A percentile compares a stretch with the other conserved stretches of the same genome.
Evolutionary conservation across 345 rosid species (phyloP).

Genomic region (Lepidium didymum): DNA sequence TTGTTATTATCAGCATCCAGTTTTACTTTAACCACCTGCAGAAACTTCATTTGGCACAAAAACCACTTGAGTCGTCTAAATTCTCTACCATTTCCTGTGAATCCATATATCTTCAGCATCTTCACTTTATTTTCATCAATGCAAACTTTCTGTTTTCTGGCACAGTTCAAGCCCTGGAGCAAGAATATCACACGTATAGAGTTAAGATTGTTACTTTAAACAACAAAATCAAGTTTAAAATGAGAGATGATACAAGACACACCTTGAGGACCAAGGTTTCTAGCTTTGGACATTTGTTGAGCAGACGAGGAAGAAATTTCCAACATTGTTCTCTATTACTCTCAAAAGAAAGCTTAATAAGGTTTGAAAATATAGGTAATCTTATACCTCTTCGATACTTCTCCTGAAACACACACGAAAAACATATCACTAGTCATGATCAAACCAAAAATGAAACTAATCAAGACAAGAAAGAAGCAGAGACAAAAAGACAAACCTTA

Average conservation of each 20-base stretch:
- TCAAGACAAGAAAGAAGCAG: not conserved
- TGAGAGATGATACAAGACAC: no score
- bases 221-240: not conserved
- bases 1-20: not conserved
- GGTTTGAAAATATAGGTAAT: not conserved
- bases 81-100: not conserved
- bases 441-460: not conserved
- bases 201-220: no score
- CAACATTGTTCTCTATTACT: no score
- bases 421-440: not conserved
- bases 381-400: no score
- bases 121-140: not conserved
- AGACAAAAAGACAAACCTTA: not conserved
- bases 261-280: no score
- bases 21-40: not conserved
- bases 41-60: not conserved
- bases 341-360: no score
- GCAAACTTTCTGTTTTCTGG: no score
- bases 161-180: no score
- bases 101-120: not conserved
- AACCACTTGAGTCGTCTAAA: not conserved
- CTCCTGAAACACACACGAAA: not conserved
- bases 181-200: no score
- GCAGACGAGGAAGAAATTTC: no score
- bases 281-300: no score